Conservation (phyloP, 1,284 basidiomycete species). For the Lignosus rhinocerotis region DNA sequence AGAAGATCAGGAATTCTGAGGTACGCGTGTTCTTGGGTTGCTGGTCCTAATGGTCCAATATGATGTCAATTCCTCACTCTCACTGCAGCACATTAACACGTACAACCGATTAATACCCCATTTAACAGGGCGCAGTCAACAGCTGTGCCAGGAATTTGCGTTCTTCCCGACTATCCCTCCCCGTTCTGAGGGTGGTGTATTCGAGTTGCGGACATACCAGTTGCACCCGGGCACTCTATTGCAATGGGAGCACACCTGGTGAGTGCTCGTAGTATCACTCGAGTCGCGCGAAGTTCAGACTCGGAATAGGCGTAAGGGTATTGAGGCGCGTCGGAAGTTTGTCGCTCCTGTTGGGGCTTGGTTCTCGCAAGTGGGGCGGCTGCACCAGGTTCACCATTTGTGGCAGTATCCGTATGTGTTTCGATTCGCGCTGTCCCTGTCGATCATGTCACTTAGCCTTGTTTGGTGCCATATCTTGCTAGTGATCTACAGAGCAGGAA, state of each 20-base stretch:
- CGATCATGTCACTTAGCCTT: conserved; percentile 18
- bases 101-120: conserved; percentile 74
- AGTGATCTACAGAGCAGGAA: conserved; percentile 83
- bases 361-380: conserved; percentile 89
- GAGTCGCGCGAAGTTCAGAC: background rate
- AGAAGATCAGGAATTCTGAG: conserved; percentile 59
- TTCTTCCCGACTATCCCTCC: conserved; percentile 91
- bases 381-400: conserved; percentile 91
- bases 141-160: conserved; percentile 90
- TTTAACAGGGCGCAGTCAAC: conserved; percentile 68
- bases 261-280: conserved; percentile 23
- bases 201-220: conserved; percentile 88
- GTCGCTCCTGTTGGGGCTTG: conserved; percentile 89
- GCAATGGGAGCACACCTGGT: conserved; percentile 95
- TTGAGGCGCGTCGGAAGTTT: conserved; percentile 84
- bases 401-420: conserved; percentile 87
- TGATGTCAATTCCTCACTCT: background rate
- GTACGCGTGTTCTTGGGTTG: conserved; percentile 38
- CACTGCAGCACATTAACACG: conserved; percentile 55
- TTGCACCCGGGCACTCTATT: conserved; percentile 82
- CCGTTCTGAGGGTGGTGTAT: conserved; percentile 83
- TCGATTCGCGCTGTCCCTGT: conserved; percentile 9
- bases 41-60: background rate
- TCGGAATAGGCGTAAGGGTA: conserved; percentile 70
- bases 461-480: background rate